Evolutionary conservation across 129 eudicot species (phyloP), one percentile per base, ranked within the genome.

Genomic region (Flaveria ramosissima): DNA sequence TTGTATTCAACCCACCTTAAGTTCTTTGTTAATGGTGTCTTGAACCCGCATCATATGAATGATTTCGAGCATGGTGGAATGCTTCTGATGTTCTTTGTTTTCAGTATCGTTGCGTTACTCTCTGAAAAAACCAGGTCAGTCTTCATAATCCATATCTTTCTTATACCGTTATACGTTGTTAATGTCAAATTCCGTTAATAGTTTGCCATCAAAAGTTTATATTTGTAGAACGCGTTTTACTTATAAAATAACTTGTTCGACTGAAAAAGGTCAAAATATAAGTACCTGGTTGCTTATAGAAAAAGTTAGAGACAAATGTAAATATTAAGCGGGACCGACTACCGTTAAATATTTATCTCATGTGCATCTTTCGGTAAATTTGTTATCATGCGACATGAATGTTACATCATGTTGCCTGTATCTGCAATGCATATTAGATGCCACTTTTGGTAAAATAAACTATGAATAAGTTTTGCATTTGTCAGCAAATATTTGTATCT

Each of bases 21-120:
- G 77, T 84, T 89, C 81, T 79, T 90, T 72, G 92, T 87, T 27
- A 26, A 90, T 66, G 98, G 98, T 1, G 88, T 83, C 9, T 81
- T 93, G 88, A 90, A 93, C 82, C 96, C 98, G 19, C 64, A 73
- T 65, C 97, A 90, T 56, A 83, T 93, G 97, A 93, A 90, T 70
- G 90, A 93, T 74, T 93, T 90, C 68, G 98, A 93, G 78, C 98
- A 93, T 64, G 89, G 91, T 1, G 98, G 97, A 10, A 93, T 93
- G 98, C 98, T 93, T 64, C 77, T 93, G 74, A 93, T 93, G 98
- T 93, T 93, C 91, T 88, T 90, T 80, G 79, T 93, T 80, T 90
- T 88, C 63, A 89, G 93, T 65, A 68, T 89, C 16, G 83, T 89
- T 14, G 84, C 91, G 55, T 80, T 93, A 66, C 86, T 93, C 71